phyloP scores from a whole-genome alignment of 805 yeast species.

The Saturnispora mendoncae region DNA sequence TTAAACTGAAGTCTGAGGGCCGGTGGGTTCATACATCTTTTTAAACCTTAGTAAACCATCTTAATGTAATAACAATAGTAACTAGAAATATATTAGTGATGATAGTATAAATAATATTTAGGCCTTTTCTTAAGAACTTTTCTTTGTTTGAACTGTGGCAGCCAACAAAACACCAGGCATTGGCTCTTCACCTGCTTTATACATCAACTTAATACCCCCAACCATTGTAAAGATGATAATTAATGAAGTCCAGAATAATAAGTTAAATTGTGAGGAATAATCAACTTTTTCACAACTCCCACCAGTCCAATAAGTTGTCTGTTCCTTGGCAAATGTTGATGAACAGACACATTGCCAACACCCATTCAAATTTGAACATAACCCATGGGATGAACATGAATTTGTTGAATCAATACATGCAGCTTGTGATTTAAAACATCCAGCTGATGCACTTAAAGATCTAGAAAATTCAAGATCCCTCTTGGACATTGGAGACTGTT shows the following conservation, averaged over 20 bases:
- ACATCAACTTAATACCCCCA: constrained; percentile 45
- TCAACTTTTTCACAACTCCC: constrained; percentile 59
- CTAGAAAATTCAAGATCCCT: constrained; percentile 17
- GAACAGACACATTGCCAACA: constrained; percentile 48
- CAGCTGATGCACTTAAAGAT: constrained; percentile 11
- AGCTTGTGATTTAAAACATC: constrained; percentile 36
- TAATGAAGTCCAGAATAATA: constrained; percentile 59
- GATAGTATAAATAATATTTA: not conserved
- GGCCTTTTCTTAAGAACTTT: constrained; percentile 16
- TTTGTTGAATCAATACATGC: constrained; percentile 26
- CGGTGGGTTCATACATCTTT: constrained; percentile 54
- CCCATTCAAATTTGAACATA: constrained; percentile 34
- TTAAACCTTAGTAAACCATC: no score
- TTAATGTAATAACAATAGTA: not conserved
- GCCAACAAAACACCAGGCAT: constrained; percentile 64
- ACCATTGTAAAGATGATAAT: constrained; percentile 38
- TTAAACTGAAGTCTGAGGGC: constrained; percentile 39
- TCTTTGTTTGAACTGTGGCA: constrained; percentile 40
- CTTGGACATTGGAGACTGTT: constrained; percentile 14
- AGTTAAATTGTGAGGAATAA: constrained; percentile 54
- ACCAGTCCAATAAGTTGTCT: constrained; percentile 50
- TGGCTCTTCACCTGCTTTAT: constrained; percentile 47
- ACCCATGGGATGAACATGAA: constrained; percentile 47
- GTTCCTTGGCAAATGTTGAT: constrained; percentile 33
- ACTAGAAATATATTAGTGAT: not conserved